A percentile compares a stretch with the other conserved stretches of the same genome.
Evolutionary conservation across 2,329 filamentous ascomycete genomes (phyloP).

Genomic region (Cladosporium colombiae): DNA sequence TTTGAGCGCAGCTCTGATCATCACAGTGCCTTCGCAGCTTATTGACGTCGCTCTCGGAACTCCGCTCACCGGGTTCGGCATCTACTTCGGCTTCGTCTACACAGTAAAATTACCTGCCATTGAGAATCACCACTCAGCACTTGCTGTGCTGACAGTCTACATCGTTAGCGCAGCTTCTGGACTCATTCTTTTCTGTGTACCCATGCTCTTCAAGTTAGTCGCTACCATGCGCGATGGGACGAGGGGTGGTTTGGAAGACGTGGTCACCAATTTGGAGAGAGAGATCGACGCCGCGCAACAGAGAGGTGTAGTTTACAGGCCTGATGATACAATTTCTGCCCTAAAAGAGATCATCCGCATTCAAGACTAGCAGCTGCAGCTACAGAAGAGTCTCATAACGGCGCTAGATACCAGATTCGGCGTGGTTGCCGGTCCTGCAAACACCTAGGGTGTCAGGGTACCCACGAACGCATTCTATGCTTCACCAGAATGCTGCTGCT

Average conservation of each 20-base stretch:
- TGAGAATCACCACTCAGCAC: background rate
- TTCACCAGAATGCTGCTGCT: too few species aligned
- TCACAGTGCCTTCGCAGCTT: background rate
- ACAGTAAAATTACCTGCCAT: background rate
- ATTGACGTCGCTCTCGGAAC: background rate
- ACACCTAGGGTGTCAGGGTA: background rate
- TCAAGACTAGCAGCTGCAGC: background rate
- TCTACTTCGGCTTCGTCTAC: background rate
- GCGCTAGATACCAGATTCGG: background rate
- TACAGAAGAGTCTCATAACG: background rate
- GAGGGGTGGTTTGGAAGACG: background rate
- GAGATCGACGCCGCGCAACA: background rate
- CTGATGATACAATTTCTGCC: background rate
- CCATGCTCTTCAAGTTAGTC: background rate
- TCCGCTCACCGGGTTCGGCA: background rate
- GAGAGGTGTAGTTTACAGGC: background rate
- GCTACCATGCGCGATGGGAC: background rate
- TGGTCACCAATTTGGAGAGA: background rate
- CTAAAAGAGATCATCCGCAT: background rate
- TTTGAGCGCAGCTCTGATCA: background rate
- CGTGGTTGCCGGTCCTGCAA: background rate
- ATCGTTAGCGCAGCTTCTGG: background rate
- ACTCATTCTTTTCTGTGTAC: background rate
- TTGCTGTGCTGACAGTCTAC: background rate
- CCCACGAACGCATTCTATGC: too few species aligned